Percentiles rank a stretch among this genome's conserved stretches.
phyloP scores from a whole-genome alignment of 179 eudicot species.

The Vitellaria paradoxa region DNA sequence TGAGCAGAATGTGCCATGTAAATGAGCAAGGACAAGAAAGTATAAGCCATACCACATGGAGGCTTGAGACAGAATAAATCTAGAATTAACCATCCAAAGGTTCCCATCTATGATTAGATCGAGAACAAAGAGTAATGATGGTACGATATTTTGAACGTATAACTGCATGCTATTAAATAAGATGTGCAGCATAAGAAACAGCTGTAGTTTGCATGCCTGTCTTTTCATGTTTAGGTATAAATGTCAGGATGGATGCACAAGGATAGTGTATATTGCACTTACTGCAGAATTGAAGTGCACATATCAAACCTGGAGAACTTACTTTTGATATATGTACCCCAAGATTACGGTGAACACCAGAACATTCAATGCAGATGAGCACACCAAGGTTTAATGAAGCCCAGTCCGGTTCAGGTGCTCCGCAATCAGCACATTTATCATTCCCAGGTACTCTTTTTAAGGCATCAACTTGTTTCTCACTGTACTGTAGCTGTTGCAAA shows the following conservation, averaged over 20 bases:
- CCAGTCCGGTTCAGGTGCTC: conserved; percentile 93
- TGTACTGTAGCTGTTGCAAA: conserved; percentile 46
- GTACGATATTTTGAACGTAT: neutral
- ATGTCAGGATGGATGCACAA: neutral
- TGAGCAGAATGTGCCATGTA: neutral
- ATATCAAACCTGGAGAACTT: conserved; percentile 11
- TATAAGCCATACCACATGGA: neutral
- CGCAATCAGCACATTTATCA: conserved; percentile 94
- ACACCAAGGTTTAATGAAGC: conserved; percentile 91
- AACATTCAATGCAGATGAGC: conserved; percentile 87
- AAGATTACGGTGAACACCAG: conserved; percentile 94
- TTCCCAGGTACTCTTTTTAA: conserved; percentile 67
- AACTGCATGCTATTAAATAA: neutral
- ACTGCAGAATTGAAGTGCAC: neutral
- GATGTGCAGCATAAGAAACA: too few relatives aligned
- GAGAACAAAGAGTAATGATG: neutral
- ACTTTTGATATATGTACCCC: conserved; percentile 97
- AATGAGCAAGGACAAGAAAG: neutral
- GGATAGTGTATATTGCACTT: neutral
- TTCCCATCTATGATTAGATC: neutral
- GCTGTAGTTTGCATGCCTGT: too few relatives aligned
- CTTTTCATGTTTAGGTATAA: neutral
- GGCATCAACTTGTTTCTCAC: conserved; percentile 64
- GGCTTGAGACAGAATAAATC: neutral
- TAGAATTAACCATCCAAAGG: neutral